phyloP scores from a whole-genome alignment of 2,329 filamentous ascomycete genomes.

The Periconia digitata region DNA sequence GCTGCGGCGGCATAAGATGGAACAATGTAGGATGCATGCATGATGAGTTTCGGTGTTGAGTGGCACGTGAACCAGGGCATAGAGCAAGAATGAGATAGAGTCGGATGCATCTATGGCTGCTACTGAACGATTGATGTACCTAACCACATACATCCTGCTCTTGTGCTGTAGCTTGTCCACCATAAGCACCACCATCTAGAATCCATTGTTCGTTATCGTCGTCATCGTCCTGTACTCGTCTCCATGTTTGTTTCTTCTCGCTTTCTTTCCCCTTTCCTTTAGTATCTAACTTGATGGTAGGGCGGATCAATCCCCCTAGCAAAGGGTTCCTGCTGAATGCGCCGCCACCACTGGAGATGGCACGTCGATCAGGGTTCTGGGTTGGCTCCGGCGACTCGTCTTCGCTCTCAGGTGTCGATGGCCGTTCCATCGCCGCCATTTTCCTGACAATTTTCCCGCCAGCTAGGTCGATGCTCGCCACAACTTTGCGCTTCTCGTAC shows the following conservation, averaged over 20 bases:
- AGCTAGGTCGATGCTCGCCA: conserved; percentile 81
- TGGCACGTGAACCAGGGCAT: too few relatives aligned
- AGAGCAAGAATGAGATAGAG: too few relatives aligned
- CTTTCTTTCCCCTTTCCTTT: conserved; percentile 50
- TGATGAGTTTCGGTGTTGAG: neutral
- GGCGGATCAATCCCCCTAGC: conserved; percentile 65
- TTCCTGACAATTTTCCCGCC: conserved; percentile 74
- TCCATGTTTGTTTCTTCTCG: conserved; percentile 48
- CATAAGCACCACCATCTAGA: conserved; percentile 54
- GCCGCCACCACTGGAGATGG: conserved; percentile 46
- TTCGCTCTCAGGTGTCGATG: conserved; percentile 53
- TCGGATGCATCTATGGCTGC: too few relatives aligned
- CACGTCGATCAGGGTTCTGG: conserved; percentile 30
- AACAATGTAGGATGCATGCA: neutral
- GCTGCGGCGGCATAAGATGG: neutral
- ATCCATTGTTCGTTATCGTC: conserved; percentile 59
- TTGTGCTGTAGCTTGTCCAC: conserved; percentile 25
- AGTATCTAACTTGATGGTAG: conserved; percentile 57
- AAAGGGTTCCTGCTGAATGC: conserved; percentile 71
- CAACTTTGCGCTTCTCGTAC: conserved; percentile 83
- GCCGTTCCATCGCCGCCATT: conserved; percentile 63
- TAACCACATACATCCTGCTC: conserved; percentile 19
- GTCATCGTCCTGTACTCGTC: conserved; percentile 55
- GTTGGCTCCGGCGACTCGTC: conserved; percentile 47
- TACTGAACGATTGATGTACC: too few relatives aligned